Evolutionary conservation across 2,329 filamentous ascomycete genomes (phyloP), one percentile per base, ranked within the genome.

Genomic region (Colletotrichum incanum): DNA sequence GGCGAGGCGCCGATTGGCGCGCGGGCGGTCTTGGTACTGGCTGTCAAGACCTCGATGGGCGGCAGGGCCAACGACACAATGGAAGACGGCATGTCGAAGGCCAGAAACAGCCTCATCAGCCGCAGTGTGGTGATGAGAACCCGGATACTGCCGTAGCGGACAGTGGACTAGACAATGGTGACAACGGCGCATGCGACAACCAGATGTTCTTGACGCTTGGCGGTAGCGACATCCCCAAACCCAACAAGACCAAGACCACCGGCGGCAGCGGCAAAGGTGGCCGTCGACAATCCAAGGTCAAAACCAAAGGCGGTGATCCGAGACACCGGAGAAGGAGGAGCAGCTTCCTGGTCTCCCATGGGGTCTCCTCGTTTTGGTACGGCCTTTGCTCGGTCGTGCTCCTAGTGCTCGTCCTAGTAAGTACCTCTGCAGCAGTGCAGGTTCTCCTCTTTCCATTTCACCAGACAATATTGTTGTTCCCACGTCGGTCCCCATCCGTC

Each of bases 291-390:
- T 23, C 52, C 52, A 55, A n/a, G 23, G 26, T 39, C 31, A 43
- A 47, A 54, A 45, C 23, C 52, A 58, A 59, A 26, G 31, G 16
- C 54, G 54, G 34, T 5, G 47, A 41, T 49, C 54, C 65, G 64
- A 63, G 60, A 66, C 60, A 60, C 59, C 69, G 69, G 65, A 72
- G 54, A 69, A 72, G 69, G 67, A 73, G 71, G 67, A 73, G 71
- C 47, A 72, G 69, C 69, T 66, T 73, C 61, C 61, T 73, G 67
- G 71, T 73, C 61, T 71, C 71, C 67, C 71, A 71, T 50, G 71
- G 71, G 71, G 67, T 73, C 67, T 73, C 71, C 71, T 70, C 71
- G n/a, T 62, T 73, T 73, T 69, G 65, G 61, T 73, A 73, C 67
- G 71, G 71, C 71, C 60, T 67, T 70, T 73, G 67, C 61, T 71